Evolutionary conservation across 768 basidiomycete genomes (phyloP), one percentile per base, ranked within the genome.

Genomic region (Suillus brevipes): DNA sequence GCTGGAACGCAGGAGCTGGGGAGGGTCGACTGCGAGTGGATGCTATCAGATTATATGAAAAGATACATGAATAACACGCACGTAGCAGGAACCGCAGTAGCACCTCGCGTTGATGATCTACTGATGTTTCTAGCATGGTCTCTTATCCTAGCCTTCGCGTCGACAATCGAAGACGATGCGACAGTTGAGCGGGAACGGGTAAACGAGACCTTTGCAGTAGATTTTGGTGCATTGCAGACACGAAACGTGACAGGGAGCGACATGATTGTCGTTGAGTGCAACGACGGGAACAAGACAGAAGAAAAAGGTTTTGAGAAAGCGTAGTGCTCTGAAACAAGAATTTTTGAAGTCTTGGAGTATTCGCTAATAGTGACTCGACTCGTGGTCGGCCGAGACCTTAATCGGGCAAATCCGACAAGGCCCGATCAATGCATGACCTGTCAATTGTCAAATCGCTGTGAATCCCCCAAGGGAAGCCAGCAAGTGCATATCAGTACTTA

Each of bases 111-210:
- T 7, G 89, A 85, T 14, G 89, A 84, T 66, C 88, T 87, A 74
- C 90, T 91, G 73, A 95, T 85, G 71, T 85, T 82, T 70, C 94
- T 81, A 10, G 87, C 89, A 78, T 90, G 88, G 70, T 92, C 91
- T 70, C 85, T 81, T 60, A 94, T 89, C 78, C 92, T 87, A 59
- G 86, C 85, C 80, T 91, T 93, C 50, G 92, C 92, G 52, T 95
- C 93, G 64, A 90, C 73, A 74, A 91, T 89, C 16, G 87, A 86
- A 55, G 79, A 67, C 37, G 80, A 67, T 12, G 83, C 79, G 60
- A 78, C 78, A 9, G 87, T 86, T 1, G 87, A 87, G 66, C 81
- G 80, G 59, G 81, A 79, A 68, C 88, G 80, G 13, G 78, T 73
- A 65, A 85, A 81, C 37, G 80, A 75, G 18, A 31, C 65, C 12